Evolutionary conservation across 106 monocot genomes (phyloP).

Genomic region (Dioscorea dumetorum): DNA sequence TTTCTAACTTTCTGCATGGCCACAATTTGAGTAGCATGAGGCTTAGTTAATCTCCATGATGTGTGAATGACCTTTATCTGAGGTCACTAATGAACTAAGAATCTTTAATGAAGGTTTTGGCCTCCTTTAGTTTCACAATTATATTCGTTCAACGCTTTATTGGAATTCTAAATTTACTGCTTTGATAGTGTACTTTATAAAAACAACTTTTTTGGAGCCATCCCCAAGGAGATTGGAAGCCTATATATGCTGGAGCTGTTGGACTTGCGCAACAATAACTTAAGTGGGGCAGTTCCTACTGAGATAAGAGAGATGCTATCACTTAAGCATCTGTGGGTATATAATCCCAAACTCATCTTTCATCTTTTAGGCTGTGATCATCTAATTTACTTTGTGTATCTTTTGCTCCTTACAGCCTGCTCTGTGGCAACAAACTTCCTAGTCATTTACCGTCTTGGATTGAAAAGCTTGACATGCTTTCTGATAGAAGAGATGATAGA

Average conservation of each 20-base stretch:
- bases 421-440: conserved; percentile 42
- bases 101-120: too few species aligned
- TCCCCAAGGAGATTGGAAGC: conserved; percentile 64
- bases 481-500: conserved; percentile 13
- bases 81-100: too few species aligned
- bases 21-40: too few species aligned
- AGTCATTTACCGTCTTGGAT: conserved; percentile 7
- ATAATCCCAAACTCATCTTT: neutral
- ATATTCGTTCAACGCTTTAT: too few species aligned
- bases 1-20: too few species aligned
- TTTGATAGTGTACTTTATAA: conserved; percentile 30
- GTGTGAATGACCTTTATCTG: too few species aligned
- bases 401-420: conserved; percentile 24
- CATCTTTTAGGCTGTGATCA: neutral
- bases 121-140: too few species aligned
- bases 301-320: conserved; percentile 52
- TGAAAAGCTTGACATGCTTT: conserved; percentile 18
- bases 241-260: conserved; percentile 61
- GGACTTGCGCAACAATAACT: conserved; percentile 60
- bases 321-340: conserved; percentile 65
- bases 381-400: conserved; percentile 1
- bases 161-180: neutral
- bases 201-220: conserved; percentile 59
- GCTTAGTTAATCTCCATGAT: too few species aligned
- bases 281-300: conserved; percentile 54